A percentile compares a stretch with the other conserved stretches of the same genome.
phyloP scores from a whole-genome alignment of 108 stramenopile species.

The Conticribra guillardii region DNA sequence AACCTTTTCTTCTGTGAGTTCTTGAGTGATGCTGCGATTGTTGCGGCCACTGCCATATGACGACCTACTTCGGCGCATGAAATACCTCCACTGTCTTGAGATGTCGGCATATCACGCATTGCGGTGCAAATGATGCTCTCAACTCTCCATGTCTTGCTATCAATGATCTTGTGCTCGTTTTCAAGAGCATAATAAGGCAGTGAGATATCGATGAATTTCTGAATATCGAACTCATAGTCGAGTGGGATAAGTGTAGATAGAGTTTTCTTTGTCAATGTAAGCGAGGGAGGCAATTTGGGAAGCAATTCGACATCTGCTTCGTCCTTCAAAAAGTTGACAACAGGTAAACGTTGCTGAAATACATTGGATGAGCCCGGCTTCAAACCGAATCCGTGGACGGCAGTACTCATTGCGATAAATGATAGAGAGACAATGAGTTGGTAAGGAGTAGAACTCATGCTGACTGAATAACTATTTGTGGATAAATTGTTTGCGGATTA shows the following conservation, averaged over 20 bases:
- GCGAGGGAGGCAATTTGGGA: neutral
- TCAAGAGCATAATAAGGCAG: conserved; percentile 41
- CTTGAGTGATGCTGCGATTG: conserved; percentile 22
- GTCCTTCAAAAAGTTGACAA: no score
- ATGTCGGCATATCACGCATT: conserved; percentile 26
- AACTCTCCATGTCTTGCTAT: conserved; percentile 22
- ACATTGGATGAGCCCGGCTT: neutral
- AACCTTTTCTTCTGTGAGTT: conserved; percentile 22
- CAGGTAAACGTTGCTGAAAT: neutral
- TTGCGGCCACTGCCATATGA: conserved; percentile 14
- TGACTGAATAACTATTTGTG: no score
- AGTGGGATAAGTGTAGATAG: conserved; percentile 9
- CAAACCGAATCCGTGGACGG: neutral
- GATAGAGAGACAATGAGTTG: neutral
- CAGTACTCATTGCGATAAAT: neutral
- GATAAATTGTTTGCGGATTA: no score
- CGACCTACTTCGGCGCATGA: conserved; percentile 25
- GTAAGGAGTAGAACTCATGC: neutral
- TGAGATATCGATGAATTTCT: conserved; percentile 23
- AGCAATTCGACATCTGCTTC: neutral
- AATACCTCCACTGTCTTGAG: conserved; percentile 22
- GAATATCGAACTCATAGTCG: conserved; percentile 31
- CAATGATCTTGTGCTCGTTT: conserved; percentile 36
- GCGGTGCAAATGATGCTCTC: conserved; percentile 31
- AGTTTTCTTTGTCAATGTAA: neutral